Evolutionary conservation across 2,329 filamentous ascomycete species (phyloP).

Genomic region (Ophiostoma piceae): DNA sequence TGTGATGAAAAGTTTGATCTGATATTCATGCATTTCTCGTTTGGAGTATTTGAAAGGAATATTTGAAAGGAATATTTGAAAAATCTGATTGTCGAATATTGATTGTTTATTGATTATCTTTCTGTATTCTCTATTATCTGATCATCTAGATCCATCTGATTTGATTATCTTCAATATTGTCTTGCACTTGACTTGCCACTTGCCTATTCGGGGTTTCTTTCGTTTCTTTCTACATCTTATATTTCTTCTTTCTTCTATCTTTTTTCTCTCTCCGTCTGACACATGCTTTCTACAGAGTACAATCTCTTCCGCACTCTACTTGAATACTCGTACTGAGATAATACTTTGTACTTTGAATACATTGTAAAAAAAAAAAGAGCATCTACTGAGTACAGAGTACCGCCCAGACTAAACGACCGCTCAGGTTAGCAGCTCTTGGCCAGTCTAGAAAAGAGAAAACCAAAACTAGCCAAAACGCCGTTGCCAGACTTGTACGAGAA

Average conservation of each 20-base stretch:
- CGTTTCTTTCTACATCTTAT: not conserved
- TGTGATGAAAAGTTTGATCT: not conserved
- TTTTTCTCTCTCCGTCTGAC: not conserved
- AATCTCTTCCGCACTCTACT: too few species aligned
- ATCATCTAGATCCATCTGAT: slow-evolving; percentile 12
- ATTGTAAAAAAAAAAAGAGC: too few species aligned
- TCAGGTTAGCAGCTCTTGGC: slow-evolving; percentile 6
- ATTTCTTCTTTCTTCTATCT: not conserved
- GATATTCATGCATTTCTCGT: not conserved
- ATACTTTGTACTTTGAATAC: too few species aligned
- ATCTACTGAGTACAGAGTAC: too few species aligned
- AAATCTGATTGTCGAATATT: too few species aligned
- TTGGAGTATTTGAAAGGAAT: too few species aligned
- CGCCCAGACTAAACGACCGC: not conserved
- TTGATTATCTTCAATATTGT: slow-evolving; percentile 11
- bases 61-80: too few species aligned
- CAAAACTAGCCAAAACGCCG: not conserved
- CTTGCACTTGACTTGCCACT: not conserved
- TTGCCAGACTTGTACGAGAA: not conserved
- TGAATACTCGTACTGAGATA: too few species aligned
- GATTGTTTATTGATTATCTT: not conserved
- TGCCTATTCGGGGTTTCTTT: not conserved
- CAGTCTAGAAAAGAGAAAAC: too few species aligned
- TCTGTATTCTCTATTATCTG: not conserved
- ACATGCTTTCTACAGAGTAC: too few species aligned